Evolutionary conservation across 257 asterid genomes (phyloP), one percentile per base, ranked within the genome.

Genomic region (Pogostemon cablin): DNA sequence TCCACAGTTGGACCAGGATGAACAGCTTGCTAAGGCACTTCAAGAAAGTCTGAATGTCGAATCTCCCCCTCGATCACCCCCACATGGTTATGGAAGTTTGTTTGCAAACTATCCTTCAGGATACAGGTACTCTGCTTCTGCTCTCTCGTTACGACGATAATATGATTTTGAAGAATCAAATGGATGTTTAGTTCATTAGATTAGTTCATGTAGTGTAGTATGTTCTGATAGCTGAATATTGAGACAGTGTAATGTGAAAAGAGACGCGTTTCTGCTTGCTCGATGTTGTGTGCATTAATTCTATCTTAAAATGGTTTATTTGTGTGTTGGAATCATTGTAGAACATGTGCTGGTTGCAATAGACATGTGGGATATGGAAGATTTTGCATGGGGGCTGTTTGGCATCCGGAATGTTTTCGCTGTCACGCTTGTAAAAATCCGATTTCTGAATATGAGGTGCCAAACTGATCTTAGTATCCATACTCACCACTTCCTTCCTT

Each of bases 391-490:
- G 91, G 87, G 43, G 84, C 82, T 48, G 79, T 86, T 47, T 91
- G 97, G 97, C 97, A 91, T 86, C 96, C 97, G 2, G 95, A 82
- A 65, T 91, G 97, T 77, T 91, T 91, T 49, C 78, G 86, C 9
- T 91, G 96, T 61, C 83, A 73, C 58, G 85, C 81, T 53, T 91
- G 97, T 71, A 72, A 77, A 53, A 84, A 9, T 40, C 97, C 97
- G 5, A 86, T 91, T 65, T 83, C 92, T 8, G 97, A 91, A 75
- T 55, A 69, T 7, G 98, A 91, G 98, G 98, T 91, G 42, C 60
- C 72, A 71, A 69, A 66, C 65, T 49, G 48, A 5, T 50, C 70
- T 52, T 65, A 68, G 40, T 41, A 58, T 49, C 39, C 4, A 5
- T 41, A 11, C 42, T 9, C 2, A 25, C 32, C 32, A 25, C 32